Conservation (phyloP, 2,329 filamentous ascomycete species). For the Penicillium sp. region DNA sequence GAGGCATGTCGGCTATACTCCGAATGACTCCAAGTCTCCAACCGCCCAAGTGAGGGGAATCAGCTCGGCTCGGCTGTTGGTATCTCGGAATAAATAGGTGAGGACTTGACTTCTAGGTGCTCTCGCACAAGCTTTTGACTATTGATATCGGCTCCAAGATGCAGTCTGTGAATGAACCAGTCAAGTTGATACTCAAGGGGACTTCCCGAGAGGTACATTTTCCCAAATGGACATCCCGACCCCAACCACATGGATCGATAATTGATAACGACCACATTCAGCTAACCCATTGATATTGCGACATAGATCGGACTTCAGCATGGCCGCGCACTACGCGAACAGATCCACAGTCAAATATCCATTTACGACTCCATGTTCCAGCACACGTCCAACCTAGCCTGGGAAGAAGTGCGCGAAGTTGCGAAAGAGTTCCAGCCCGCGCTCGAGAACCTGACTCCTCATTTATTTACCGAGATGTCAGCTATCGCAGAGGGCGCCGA, state of each 20-base stretch:
- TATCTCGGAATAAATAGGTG: background rate
- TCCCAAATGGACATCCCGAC: background rate
- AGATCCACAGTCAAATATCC: constrained; percentile 44
- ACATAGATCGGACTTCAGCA: constrained; percentile 50
- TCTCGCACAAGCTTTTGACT: background rate
- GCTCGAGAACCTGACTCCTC: constrained; percentile 38
- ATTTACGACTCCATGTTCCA: constrained; percentile 50
- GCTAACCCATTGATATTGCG: background rate
- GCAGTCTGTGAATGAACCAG: constrained; percentile 26
- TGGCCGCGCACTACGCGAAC: constrained; percentile 38
- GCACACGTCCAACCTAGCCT: constrained; percentile 46
- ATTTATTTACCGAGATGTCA: constrained; percentile 45
- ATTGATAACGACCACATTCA: background rate
- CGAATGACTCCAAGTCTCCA: constrained; percentile 14
- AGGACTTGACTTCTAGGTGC: background rate
- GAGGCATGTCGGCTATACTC: constrained; percentile 16
- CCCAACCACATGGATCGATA: background rate
- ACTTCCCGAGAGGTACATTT: constrained; percentile 27
- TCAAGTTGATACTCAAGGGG: constrained; percentile 25
- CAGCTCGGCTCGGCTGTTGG: constrained; percentile 8
- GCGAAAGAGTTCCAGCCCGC: constrained; percentile 49
- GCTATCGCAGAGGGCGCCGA: constrained; percentile 54
- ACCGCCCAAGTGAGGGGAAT: constrained; percentile 7
- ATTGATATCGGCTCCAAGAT: constrained; percentile 43
- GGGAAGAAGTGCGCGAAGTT: constrained; percentile 45